These are phyloP conservation scores for Arthonia radiata DNA, from an alignment of 495 filamentous ascomycete genomes.

Conservation along the genomic window DNA sequence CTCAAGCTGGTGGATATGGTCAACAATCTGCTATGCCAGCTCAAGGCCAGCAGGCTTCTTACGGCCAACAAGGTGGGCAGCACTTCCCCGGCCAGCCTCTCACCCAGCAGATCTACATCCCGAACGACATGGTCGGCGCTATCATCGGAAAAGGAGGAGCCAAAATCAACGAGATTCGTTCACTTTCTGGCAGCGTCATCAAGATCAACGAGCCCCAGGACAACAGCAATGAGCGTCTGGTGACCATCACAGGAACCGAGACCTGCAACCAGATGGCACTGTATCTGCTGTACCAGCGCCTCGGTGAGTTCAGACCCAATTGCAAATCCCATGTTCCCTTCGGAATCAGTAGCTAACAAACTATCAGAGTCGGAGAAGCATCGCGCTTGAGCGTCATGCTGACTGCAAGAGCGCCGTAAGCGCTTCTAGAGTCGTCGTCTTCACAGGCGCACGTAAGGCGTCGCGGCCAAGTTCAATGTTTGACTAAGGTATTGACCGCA, in stretches of 20 bases:
- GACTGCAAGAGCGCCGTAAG: no score
- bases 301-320: conserved; percentile 39
- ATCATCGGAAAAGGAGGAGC: conserved; percentile 97
- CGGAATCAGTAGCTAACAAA: no score
- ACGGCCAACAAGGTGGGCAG: conserved; percentile 28
- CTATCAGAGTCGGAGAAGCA: no score
- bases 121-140: conserved; percentile 97
- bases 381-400: neutral
- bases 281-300: conserved; percentile 93
- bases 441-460: no score
- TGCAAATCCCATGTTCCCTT: conserved; percentile 2
- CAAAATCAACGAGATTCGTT: conserved; percentile 98
- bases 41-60: conserved; percentile 11
- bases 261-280: conserved; percentile 98
- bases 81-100: conserved; percentile 69
- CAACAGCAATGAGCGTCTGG: conserved; percentile 91
- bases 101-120: conserved; percentile 96
- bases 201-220: conserved; percentile 99
- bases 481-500: no score
- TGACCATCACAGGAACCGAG: conserved; percentile 91
- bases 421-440: no score
- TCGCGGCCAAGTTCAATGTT: no score
- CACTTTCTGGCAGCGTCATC: conserved; percentile 90
- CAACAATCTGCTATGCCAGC: conserved; percentile 22
- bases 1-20: conserved; percentile 31